phyloP scores from a whole-genome alignment of 108 stramenopile species.

The Nitzschia sp. region DNA sequence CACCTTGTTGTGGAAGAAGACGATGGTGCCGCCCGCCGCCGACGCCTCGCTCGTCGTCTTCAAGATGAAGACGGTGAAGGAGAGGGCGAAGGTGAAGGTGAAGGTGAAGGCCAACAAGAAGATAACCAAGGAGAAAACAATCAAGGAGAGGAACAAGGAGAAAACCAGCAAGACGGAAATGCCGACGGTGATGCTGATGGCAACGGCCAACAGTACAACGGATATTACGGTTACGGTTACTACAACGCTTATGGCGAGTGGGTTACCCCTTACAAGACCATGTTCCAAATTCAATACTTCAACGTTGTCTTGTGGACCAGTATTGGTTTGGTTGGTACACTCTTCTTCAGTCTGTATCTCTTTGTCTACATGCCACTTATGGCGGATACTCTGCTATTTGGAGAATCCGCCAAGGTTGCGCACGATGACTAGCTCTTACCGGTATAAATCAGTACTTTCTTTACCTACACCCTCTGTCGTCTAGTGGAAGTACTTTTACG shows the following conservation, averaged over 20 bases:
- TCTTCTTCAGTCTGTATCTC: conserved; percentile 61
- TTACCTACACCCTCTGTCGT: too few relatives aligned
- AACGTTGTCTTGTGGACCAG: conserved; percentile 87
- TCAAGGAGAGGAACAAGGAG: conserved; percentile 19
- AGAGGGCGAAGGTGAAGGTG: conserved; percentile 19
- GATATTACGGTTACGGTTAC: conserved; percentile 69
- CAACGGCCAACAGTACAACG: conserved; percentile 32
- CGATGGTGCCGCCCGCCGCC: conserved; percentile 34
- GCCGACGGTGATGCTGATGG: conserved; percentile 32
- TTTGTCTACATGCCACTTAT: conserved; percentile 82
- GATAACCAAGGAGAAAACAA: conserved; percentile 22
- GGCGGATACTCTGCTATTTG: conserved; percentile 82
- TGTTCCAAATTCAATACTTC: conserved; percentile 91
- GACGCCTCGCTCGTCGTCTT: conserved; percentile 47
- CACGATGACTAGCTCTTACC: conserved; percentile 41
- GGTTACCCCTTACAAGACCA: conserved; percentile 73
- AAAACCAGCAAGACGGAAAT: too few relatives aligned
- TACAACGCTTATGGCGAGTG: conserved; percentile 58
- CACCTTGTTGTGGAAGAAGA: conserved; percentile 83
- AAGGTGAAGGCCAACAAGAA: conserved; percentile 12
- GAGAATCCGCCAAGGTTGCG: conserved; percentile 73
- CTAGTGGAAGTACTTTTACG: too few relatives aligned
- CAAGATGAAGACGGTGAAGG: conserved; percentile 41
- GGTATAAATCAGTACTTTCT: background rate
- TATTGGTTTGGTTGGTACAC: conserved; percentile 57